A percentile compares a stretch with the other conserved stretches of the same genome.
phyloP scores from a whole-genome alignment of 2,329 filamentous ascomycete species.

The Aureobasidium sp. region DNA sequence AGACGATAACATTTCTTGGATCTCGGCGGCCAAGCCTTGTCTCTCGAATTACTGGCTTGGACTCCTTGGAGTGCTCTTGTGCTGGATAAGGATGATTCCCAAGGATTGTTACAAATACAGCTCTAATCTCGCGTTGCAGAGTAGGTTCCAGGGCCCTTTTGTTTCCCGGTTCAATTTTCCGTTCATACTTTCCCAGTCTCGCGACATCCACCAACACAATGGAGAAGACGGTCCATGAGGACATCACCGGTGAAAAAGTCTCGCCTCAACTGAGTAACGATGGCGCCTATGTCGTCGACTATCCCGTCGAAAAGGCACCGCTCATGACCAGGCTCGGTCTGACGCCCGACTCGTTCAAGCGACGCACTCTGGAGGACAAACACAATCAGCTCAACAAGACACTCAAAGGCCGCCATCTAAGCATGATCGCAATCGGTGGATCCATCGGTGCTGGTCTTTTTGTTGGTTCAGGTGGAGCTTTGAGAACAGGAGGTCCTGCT shows the following conservation, averaged over 20 bases:
- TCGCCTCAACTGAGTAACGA: constrained; percentile 3
- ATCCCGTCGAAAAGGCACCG: constrained; percentile 16
- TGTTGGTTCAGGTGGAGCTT: constrained; percentile 44
- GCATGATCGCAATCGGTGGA: constrained; percentile 31
- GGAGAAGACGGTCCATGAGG: constrained; percentile 3
- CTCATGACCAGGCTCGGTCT: constrained; percentile 27
- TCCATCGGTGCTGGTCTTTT: constrained; percentile 49
- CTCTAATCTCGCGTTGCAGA: neutral
- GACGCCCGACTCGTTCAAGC: constrained; percentile 26
- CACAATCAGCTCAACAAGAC: constrained; percentile 30
- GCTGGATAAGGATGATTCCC: neutral
- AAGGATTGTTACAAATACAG: neutral
- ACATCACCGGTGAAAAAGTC: neutral
- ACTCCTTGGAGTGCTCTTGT: neutral
- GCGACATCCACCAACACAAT: neutral
- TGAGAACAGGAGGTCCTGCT: constrained; percentile 44
- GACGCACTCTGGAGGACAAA: constrained; percentile 25
- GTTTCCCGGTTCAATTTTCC: neutral
- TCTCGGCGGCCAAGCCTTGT: constrained; percentile 10
- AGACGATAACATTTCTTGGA: neutral
- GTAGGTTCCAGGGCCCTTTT: neutral
- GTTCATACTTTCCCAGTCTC: neutral
- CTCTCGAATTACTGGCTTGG: constrained; percentile 2
- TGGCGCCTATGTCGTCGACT: constrained; percentile 2
- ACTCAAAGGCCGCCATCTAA: constrained; percentile 25